Percentiles rank a stretch among this genome's conserved stretches.
Evolutionary conservation across 805 yeast species (phyloP).

Genomic region (Komagataella populi): DNA sequence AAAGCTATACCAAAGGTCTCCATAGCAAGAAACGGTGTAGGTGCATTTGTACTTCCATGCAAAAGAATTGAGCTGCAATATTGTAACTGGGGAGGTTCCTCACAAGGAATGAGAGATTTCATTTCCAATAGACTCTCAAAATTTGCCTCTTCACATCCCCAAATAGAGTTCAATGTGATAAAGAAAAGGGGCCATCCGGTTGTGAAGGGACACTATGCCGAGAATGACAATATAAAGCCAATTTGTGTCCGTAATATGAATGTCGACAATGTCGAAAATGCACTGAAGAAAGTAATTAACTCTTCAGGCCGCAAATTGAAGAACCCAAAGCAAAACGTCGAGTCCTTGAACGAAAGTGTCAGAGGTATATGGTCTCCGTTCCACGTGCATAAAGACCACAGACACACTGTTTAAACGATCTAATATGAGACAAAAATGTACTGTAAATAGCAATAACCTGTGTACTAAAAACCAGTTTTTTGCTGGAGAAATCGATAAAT

Average conservation of each 20-base stretch:
- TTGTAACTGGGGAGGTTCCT: constrained; percentile 95
- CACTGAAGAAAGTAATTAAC: constrained; percentile 49
- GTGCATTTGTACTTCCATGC: constrained; percentile 66
- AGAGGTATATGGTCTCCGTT: constrained; percentile 98
- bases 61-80: constrained; percentile 61
- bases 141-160: constrained; percentile 48
- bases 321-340: constrained; percentile 66
- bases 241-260: constrained; percentile 71
- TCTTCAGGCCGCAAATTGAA: constrained; percentile 51
- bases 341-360: constrained; percentile 67
- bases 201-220: constrained; percentile 41
- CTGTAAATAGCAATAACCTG: neutral
- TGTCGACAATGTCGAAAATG: constrained; percentile 45
- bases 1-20: constrained; percentile 48
- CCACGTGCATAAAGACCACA: constrained; percentile 45
- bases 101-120: constrained; percentile 65
- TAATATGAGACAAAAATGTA: neutral
- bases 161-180: constrained; percentile 57
- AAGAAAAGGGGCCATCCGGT: constrained; percentile 79
- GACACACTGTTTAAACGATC: constrained; percentile 26
- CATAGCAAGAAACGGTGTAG: constrained; percentile 61
- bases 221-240: constrained; percentile 29
- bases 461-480: neutral
- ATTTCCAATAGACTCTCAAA: constrained; percentile 35
- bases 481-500: neutral